phyloP scores from a whole-genome alignment of 495 filamentous ascomycete species.

The Halenospora varia region DNA sequence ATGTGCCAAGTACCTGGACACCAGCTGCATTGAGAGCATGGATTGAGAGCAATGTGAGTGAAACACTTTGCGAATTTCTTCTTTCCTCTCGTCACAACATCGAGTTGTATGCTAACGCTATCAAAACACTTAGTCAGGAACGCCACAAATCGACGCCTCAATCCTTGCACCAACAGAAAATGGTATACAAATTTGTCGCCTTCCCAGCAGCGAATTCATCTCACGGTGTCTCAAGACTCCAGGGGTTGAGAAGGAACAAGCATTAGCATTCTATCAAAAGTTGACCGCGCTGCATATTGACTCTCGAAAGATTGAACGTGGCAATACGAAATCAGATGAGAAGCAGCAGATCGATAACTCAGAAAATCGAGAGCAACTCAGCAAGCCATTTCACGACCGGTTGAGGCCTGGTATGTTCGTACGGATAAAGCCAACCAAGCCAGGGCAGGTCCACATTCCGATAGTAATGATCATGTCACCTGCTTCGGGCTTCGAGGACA shows the following conservation, averaged over 20 bases:
- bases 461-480: slow-evolving; percentile 13
- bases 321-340: neutral
- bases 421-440: neutral
- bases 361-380: slow-evolving; percentile 14
- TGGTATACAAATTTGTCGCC: slow-evolving; percentile 16
- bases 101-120: no score
- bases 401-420: slow-evolving; percentile 34
- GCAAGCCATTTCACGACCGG: slow-evolving; percentile 28
- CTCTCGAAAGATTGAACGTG: slow-evolving; percentile 13
- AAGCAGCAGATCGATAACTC: slow-evolving; percentile 2
- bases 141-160: slow-evolving; percentile 9
- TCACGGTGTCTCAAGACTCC: slow-evolving; percentile 22
- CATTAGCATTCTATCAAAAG: slow-evolving; percentile 30
- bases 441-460: neutral
- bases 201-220: slow-evolving; percentile 19
- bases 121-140: slow-evolving; percentile 24
- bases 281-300: slow-evolving; percentile 32
- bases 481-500: no score
- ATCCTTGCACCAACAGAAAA: slow-evolving; percentile 16
- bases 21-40: slow-evolving; percentile 9
- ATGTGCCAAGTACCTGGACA: slow-evolving; percentile 10
- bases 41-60: slow-evolving; percentile 18
- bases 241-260: slow-evolving; percentile 24
- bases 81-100: neutral
- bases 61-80: neutral